phyloP scores from a whole-genome alignment of 2,329 filamentous ascomycete species.

The Rosellinia necatrix region DNA sequence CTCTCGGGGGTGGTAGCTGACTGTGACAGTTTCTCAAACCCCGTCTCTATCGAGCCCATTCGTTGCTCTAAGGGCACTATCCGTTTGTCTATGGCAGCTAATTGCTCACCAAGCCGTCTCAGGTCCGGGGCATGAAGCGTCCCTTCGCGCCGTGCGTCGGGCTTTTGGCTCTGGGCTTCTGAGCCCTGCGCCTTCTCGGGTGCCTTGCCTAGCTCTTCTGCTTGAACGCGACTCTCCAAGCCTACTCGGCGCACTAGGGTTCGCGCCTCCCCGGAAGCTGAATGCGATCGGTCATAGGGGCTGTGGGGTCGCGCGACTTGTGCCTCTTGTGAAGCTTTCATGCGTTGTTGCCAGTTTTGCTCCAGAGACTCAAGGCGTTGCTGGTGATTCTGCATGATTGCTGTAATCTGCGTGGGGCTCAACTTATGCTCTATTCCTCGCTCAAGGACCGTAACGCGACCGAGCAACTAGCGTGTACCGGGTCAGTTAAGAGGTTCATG shows the following conservation, averaged over 20 bases:
- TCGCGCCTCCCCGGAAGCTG: constrained; percentile 5
- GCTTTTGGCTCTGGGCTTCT: constrained; percentile 3
- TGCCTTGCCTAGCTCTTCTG: constrained; percentile 4
- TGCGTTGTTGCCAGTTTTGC: constrained; percentile 20
- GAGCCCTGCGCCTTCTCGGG: background rate
- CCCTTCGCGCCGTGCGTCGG: background rate
- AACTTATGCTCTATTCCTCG: constrained; percentile 27
- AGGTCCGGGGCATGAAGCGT: constrained; percentile 6
- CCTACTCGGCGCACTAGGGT: background rate
- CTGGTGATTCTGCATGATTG: constrained; percentile 29
- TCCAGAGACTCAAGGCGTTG: constrained; percentile 29
- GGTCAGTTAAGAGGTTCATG: constrained; percentile 9
- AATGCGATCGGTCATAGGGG: constrained; percentile 3
- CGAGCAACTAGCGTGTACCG: constrained; percentile 7
- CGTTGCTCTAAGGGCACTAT: constrained; percentile 23
- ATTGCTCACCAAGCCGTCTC: constrained; percentile 15
- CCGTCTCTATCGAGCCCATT: constrained; percentile 18
- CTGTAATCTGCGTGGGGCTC: constrained; percentile 25
- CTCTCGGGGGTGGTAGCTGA: constrained; percentile 15
- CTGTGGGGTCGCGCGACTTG: constrained; percentile 8
- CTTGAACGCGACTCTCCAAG: constrained; percentile 1
- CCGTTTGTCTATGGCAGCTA: constrained; percentile 24
- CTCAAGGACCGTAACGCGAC: constrained; percentile 19
- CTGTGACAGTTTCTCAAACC: constrained; percentile 18
- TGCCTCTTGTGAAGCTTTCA: constrained; percentile 20